A percentile compares a stretch with the other conserved stretches of the same genome.
These are phyloP conservation scores for Podaxis rugospora DNA, from an alignment of 768 basidiomycete genomes.

Conservation along the genomic window DNA sequence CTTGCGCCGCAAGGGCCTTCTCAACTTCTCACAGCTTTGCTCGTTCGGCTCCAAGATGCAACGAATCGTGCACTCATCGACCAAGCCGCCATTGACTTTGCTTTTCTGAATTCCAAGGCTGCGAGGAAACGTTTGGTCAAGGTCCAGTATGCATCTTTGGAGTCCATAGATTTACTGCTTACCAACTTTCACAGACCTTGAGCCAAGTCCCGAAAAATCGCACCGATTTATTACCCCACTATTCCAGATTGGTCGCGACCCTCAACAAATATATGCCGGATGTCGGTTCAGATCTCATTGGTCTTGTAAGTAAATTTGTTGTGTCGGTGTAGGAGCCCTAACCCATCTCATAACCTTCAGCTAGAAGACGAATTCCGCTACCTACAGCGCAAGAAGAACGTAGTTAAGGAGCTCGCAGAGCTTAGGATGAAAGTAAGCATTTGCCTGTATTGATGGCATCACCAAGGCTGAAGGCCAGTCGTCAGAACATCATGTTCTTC, in stretches of 20 bases:
- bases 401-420: conserved; percentile 86
- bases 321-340: background rate
- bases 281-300: conserved; percentile 77
- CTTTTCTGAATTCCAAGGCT: conserved; percentile 94
- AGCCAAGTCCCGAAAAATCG: conserved; percentile 82
- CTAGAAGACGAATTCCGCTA: conserved; percentile 97
- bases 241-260: conserved; percentile 85
- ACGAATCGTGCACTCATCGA: conserved; percentile 88
- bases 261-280: conserved; percentile 93
- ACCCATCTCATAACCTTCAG: conserved; percentile 33
- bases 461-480: background rate
- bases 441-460: background rate
- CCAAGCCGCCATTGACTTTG: conserved; percentile 93
- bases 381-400: conserved; percentile 89
- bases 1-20: conserved; percentile 87
- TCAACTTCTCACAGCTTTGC: conserved; percentile 84
- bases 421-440: conserved; percentile 70
- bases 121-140: conserved; percentile 87
- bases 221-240: conserved; percentile 89
- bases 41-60: conserved; percentile 91
- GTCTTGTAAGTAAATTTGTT: conserved; percentile 51
- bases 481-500: conserved; percentile 81
- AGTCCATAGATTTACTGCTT: background rate
- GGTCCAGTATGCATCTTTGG: conserved; percentile 34
- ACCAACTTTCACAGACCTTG: conserved; percentile 53